Conservation (phyloP, 768 basidiomycete genomes). For the Boletus rufocinnamomeus region DNA sequence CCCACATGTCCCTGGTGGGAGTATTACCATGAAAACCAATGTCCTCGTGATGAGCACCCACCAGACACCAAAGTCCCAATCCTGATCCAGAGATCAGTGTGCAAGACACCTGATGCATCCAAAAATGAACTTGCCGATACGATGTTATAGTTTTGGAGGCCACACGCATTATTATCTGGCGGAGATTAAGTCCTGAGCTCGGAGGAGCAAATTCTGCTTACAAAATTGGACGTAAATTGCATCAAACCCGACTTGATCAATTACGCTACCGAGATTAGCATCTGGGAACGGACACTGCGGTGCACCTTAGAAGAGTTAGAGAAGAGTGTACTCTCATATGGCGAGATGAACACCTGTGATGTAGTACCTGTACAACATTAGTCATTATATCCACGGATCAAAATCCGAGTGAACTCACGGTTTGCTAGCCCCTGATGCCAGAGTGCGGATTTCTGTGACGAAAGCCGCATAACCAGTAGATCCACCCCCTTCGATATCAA, state of each 20-base stretch:
- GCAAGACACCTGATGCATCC: not conserved
- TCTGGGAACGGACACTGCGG: slow-evolving; percentile 69
- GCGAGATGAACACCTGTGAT: slow-evolving; percentile 44
- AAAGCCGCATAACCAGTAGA: slow-evolving; percentile 53
- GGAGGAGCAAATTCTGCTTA: slow-evolving; percentile 1
- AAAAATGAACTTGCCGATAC: slow-evolving; percentile 46
- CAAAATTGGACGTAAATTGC: slow-evolving; percentile 76
- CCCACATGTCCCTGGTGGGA: slow-evolving; percentile 46
- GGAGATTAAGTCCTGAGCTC: not conserved
- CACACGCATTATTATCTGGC: slow-evolving; percentile 47
- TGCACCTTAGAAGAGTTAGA: slow-evolving; percentile 20
- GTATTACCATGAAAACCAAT: slow-evolving; percentile 7
- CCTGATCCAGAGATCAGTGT: slow-evolving; percentile 35
- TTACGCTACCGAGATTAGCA: slow-evolving; percentile 55
- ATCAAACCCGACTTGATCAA: slow-evolving; percentile 66
- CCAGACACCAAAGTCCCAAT: slow-evolving; percentile 45
- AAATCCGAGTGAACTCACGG: slow-evolving; percentile 10
- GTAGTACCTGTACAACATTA: slow-evolving; percentile 50
- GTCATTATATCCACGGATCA: not conserved
- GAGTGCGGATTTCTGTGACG: slow-evolving; percentile 27
- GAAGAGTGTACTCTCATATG: not conserved
- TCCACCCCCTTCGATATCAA: slow-evolving; percentile 74
- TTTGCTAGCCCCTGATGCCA: slow-evolving; percentile 28
- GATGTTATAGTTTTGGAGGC: slow-evolving; percentile 50
- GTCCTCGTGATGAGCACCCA: slow-evolving; percentile 12